A percentile compares a stretch with the other conserved stretches of the same genome.
Conservation (phyloP, 768 basidiomycete genomes). For the Tricholoma matsutake region DNA sequence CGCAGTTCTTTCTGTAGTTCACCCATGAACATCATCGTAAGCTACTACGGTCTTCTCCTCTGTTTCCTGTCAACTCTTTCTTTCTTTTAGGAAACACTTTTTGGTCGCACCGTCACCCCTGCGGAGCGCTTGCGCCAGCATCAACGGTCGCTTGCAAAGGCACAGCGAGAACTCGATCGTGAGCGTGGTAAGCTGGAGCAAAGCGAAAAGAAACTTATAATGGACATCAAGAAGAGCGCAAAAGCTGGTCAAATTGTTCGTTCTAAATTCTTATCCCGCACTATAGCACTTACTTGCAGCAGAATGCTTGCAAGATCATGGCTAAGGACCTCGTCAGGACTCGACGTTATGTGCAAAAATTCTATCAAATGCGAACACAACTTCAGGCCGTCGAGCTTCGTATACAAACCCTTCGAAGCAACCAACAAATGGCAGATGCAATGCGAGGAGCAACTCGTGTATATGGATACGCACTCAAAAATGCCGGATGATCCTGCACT, state of each 20-base stretch:
- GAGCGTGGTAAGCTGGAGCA: conserved; percentile 93
- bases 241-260: conserved; percentile 91
- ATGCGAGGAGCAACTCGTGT: conserved; percentile 98
- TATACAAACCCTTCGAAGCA: conserved; percentile 94
- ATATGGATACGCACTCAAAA: conserved; percentile 25
- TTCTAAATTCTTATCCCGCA: conserved; percentile 9
- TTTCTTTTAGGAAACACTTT: conserved; percentile 80
- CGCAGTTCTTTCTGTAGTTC: conserved; percentile 13
- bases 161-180: conserved; percentile 96
- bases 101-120: conserved; percentile 91
- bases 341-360: conserved; percentile 93
- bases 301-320: conserved; percentile 99
- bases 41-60: conserved; percentile 18
- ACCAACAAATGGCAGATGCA: conserved; percentile 99
- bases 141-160: conserved; percentile 93
- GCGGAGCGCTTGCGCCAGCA: conserved; percentile 97
- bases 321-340: conserved; percentile 98
- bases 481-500: neutral
- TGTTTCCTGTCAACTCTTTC: conserved; percentile 10
- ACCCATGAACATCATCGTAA: conserved; percentile 78
- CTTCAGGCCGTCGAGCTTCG: conserved; percentile 93
- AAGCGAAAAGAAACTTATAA: conserved; percentile 94
- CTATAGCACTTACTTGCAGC: conserved; percentile 19
- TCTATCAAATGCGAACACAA: conserved; percentile 98
- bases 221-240: conserved; percentile 95